Evolutionary conservation across 306 rosid species (phyloP).

Genomic region (Cicer arietinum): DNA sequence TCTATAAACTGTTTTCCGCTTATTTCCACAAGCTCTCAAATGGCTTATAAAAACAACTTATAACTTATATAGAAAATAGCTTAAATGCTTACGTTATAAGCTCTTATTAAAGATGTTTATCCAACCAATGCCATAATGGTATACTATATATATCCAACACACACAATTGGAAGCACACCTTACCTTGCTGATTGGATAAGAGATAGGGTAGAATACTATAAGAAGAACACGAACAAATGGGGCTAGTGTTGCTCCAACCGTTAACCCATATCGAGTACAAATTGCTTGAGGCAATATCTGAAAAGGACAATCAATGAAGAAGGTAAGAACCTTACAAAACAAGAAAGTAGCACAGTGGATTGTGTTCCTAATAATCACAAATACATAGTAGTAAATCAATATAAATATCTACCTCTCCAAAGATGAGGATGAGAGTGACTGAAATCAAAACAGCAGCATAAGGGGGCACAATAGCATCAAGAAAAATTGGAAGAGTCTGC

Average conservation of each 20-base stretch:
- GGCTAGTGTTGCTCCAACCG: conserved; percentile 87
- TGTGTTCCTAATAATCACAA: background rate
- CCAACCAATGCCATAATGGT: no score
- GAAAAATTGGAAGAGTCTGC: conserved; percentile 90
- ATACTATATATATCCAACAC: background rate
- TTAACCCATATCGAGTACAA: conserved; percentile 92
- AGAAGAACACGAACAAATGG: conserved; percentile 92
- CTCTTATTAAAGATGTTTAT: no score
- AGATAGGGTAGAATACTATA: conserved; percentile 70
- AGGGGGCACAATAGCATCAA: conserved; percentile 83
- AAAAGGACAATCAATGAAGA: conserved; percentile 15
- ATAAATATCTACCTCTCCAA: conserved; percentile 72
- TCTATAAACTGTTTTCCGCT: background rate
- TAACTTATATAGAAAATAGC: no score
- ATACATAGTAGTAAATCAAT: background rate
- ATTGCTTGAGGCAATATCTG: conserved; percentile 96
- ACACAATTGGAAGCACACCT: conserved; percentile 32
- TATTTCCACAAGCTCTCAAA: no score
- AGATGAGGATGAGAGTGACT: conserved; percentile 86
- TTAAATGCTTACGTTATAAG: no score
- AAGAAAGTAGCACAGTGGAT: conserved; percentile 19
- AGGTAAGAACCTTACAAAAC: conserved; percentile 34
- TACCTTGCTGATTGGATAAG: conserved; percentile 97
- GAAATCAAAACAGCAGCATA: conserved; percentile 86
- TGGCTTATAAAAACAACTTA: no score